Evolutionary conservation across 495 filamentous ascomycete genomes (phyloP).

Genomic region (Xylaria bambusicola): DNA sequence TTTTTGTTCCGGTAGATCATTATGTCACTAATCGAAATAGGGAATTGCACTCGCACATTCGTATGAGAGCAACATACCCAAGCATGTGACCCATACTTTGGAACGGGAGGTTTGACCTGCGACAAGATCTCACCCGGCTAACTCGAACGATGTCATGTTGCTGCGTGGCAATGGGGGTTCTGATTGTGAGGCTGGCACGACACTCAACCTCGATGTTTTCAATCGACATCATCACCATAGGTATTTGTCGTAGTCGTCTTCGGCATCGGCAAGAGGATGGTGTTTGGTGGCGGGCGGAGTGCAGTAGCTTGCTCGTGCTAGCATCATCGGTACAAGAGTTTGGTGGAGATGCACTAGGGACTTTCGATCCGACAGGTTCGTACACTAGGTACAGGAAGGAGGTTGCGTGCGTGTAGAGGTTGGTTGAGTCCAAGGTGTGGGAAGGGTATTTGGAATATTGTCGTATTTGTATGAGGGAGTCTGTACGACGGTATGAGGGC

Average conservation of each 20-base stretch:
- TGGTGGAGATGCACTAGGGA: no score
- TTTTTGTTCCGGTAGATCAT: conserved; percentile 15
- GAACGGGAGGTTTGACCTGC: no score
- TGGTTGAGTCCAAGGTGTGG: conserved; percentile 10
- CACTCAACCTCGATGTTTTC: neutral
- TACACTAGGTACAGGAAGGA: neutral
- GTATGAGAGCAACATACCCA: neutral
- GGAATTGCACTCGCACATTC: neutral
- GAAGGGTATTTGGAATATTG: conserved; percentile 14
- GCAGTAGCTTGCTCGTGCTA: conserved; percentile 12
- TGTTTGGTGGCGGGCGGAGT: conserved; percentile 1
- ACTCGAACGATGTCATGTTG: conserved; percentile 6
- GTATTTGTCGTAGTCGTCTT: no score
- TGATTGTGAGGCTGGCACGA: conserved; percentile 4
- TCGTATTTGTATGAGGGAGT: conserved; percentile 13
- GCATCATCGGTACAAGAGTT: no score
- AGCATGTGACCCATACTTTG: no score
- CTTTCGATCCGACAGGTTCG: no score
- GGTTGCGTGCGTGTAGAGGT: no score
- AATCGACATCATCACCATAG: no score
- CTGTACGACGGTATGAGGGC: no score
- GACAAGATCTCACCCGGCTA: neutral
- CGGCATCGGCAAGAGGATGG: no score
- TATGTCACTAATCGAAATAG: neutral
- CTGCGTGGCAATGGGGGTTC: conserved; percentile 5